Evolutionary conservation across 2,329 filamentous ascomycete genomes (phyloP).

Genomic region (Cladophialophora yegresii): DNA sequence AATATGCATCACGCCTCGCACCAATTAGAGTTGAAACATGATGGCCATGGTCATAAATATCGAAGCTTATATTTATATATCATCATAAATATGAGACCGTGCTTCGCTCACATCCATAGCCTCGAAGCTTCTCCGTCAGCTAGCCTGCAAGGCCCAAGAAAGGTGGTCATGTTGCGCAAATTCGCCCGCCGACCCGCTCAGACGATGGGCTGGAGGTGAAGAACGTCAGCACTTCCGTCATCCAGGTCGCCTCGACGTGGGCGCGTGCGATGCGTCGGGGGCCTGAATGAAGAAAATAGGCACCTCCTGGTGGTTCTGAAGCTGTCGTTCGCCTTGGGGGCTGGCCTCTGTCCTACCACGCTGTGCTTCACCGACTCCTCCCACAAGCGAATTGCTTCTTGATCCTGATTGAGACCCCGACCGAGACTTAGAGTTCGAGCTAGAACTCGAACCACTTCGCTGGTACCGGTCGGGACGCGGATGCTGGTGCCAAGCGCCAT

Average conservation of each 20-base stretch:
- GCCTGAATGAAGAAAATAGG: conserved; percentile 15
- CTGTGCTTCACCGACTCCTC: background rate
- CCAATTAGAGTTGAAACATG: background rate
- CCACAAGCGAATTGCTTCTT: conserved; percentile 13
- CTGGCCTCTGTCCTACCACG: background rate
- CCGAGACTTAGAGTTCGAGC: conserved; percentile 7
- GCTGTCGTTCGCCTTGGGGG: background rate
- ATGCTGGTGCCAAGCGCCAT: conserved; percentile 10
- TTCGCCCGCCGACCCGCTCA: background rate
- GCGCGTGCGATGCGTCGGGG: conserved; percentile 10
- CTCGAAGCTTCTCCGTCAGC: background rate
- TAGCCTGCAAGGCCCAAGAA: background rate
- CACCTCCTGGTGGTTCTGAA: conserved; percentile 8
- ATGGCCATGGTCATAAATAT: background rate
- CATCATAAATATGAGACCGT: background rate
- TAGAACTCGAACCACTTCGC: conserved; percentile 13
- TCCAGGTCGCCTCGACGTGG: background rate
- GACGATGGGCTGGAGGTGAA: background rate
- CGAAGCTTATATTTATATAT: background rate
- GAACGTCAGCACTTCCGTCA: conserved; percentile 2
- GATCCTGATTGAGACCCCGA: conserved; percentile 8
- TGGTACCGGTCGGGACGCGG: conserved; percentile 5
- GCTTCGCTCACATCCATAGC: background rate
- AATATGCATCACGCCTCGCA: background rate
- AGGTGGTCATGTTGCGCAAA: background rate